Evolutionary conservation across 306 rosid genomes (phyloP).

Genomic region (Lathyrus tuberosus): DNA sequence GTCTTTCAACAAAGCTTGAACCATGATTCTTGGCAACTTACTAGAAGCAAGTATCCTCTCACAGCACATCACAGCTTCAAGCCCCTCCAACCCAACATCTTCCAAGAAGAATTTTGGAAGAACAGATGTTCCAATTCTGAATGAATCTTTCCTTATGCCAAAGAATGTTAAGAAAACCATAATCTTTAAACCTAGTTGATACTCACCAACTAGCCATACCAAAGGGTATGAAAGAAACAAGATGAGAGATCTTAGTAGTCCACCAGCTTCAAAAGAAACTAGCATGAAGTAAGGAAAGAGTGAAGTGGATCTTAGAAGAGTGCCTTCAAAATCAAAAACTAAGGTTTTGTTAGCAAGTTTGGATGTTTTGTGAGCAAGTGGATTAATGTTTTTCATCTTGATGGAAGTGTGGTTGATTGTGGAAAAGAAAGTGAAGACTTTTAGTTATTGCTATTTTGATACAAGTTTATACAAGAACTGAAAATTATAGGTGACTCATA

Average conservation of each 20-base stretch:
- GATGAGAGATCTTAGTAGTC: slow-evolving; percentile 54
- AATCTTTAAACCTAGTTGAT: slow-evolving; percentile 48
- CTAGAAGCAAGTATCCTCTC: slow-evolving; percentile 54
- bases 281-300: slow-evolving; percentile 77
- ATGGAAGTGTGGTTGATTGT: neutral
- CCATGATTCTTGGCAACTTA: slow-evolving; percentile 70
- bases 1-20: slow-evolving; percentile 62
- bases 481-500: neutral
- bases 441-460: neutral
- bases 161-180: slow-evolving; percentile 68
- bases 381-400: slow-evolving; percentile 31
- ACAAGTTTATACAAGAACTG: neutral
- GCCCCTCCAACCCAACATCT: slow-evolving; percentile 61
- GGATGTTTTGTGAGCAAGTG: neutral
- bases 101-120: slow-evolving; percentile 71
- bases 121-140: slow-evolving; percentile 61
- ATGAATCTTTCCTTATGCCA: slow-evolving; percentile 50
- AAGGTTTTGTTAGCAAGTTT: slow-evolving; percentile 38
- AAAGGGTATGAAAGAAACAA: slow-evolving; percentile 62
- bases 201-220: slow-evolving; percentile 57
- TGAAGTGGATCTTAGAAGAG: slow-evolving; percentile 52
- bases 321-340: slow-evolving; percentile 59
- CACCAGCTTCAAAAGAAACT: slow-evolving; percentile 78
- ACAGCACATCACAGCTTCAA: slow-evolving; percentile 56
- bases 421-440: neutral